Evolutionary conservation across 176 grass and related monocot species (phyloP), one percentile per base, ranked within the genome.

Genomic region (Carex littledalei): DNA sequence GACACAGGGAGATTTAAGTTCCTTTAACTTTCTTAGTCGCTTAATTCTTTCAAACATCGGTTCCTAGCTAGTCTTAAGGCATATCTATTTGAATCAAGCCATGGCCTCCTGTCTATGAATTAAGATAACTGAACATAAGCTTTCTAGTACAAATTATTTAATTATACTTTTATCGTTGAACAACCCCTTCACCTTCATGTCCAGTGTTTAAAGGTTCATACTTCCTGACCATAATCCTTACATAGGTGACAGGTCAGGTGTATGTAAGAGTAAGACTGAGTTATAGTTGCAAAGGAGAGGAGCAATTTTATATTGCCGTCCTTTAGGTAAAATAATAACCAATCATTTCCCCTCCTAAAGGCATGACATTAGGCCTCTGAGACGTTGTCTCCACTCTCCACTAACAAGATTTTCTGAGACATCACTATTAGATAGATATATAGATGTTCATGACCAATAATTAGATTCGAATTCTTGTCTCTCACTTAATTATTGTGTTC

Each of bases 261-360:
- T 37, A 32, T 55, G 8, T n/a, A 70, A 69, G 34, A 41, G 8
- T n/a, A 69, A 70, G 34, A 41, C 34, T 70, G 11, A 58, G 53
- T 63, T 63, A n/a, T 52, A 49, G 37, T 49, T 64, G 55, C 63
- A 82, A 82, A n/a, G 43, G 54, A 81, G 37, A 83, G 12, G 63
- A 52, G 17, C 18, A 83, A 50, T 83, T 50, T 63, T 83, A 53
- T 83, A 83, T 83, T 69, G 81, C 81, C 81, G 81, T 20, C 81
- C 81, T 83, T 83, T 83, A 69, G 81, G 63, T 83, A 83, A 63
- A 78, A 57, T 35, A 32, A 57, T 57, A 34, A 52, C 68, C 45
- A 65, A 83, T 83, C 63, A 83, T 83, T 83, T 56, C 63, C 55
- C 81, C 62, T 69, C 63, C 63, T 66, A 83, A 82, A 83, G 64